phyloP scores from a whole-genome alignment of 1,284 basidiomycete genomes.

The Pseudozyma thailandica region DNA sequence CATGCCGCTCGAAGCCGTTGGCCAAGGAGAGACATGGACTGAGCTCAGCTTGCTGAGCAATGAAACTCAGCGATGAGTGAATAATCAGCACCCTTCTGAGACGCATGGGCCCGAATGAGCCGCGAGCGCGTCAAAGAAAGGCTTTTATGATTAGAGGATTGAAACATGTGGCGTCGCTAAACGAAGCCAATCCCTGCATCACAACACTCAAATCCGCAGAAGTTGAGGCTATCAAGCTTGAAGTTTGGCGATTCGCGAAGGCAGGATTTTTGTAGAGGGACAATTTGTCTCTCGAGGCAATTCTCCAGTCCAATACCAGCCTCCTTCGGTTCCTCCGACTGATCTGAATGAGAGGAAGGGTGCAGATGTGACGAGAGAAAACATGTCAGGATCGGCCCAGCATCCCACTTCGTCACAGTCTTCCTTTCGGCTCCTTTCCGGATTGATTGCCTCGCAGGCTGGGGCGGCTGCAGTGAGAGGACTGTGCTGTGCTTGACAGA shows the following conservation, averaged over 20 bases:
- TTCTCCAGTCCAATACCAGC: slow-evolving; percentile 38
- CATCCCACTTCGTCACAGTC: slow-evolving; percentile 22
- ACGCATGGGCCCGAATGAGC: too few relatives aligned
- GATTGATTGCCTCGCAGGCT: neutral
- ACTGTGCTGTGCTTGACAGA: slow-evolving; percentile 36
- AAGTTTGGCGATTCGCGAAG: slow-evolving; percentile 2
- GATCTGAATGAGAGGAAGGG: slow-evolving; percentile 31
- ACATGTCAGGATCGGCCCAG: slow-evolving; percentile 41
- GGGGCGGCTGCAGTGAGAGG: neutral
- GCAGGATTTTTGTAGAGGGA: slow-evolving; percentile 3
- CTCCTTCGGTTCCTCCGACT: slow-evolving; percentile 6
- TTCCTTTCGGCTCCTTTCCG: neutral
- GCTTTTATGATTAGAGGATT: too few relatives aligned
- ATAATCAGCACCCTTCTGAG: too few relatives aligned
- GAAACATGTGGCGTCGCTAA: too few relatives aligned
- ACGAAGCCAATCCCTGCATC: too few relatives aligned
- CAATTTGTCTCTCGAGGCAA: slow-evolving; percentile 23
- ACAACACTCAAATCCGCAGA: too few relatives aligned
- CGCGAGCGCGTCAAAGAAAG: too few relatives aligned
- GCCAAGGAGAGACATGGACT: too few relatives aligned
- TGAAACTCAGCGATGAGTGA: too few relatives aligned
- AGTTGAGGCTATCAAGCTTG: too few relatives aligned
- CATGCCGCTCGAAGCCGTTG: too few relatives aligned
- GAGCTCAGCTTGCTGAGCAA: too few relatives aligned
- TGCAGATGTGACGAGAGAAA: slow-evolving; percentile 22